These are phyloP conservation scores for Balakata baccata DNA, from an alignment of 345 rosid genomes.

Conservation along the genomic window DNA sequence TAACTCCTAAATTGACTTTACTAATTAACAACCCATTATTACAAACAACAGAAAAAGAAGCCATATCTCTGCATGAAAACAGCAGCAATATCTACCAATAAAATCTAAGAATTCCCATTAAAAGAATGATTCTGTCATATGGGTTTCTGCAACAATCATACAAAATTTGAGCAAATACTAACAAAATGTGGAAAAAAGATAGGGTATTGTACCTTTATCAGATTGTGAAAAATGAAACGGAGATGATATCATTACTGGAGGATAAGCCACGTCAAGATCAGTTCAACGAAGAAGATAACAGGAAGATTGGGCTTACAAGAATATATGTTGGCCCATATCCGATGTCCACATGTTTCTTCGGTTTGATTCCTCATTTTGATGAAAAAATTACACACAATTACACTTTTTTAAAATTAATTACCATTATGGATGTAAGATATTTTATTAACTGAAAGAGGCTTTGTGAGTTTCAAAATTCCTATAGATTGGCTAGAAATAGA, in stretches of 20 bases:
- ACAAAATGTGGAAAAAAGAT: background rate
- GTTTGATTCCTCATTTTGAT: too few relatives aligned
- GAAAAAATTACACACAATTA: too few relatives aligned
- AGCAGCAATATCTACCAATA: conserved; percentile 8
- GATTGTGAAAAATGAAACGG: background rate
- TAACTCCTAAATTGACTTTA: conserved; percentile 26
- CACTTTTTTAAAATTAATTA: too few relatives aligned
- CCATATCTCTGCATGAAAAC: conserved; percentile 38
- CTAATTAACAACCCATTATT: conserved; percentile 41
- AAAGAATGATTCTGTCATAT: background rate
- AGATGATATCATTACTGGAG: background rate
- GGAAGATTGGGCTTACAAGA: background rate
- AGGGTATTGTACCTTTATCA: background rate
- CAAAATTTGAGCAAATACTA: background rate
- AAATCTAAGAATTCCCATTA: conserved; percentile 13
- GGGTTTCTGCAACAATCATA: background rate
- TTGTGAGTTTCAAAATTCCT: too few relatives aligned
- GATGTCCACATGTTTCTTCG: background rate
- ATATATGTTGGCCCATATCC: background rate
- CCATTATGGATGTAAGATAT: too few relatives aligned
- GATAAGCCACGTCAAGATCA: background rate
- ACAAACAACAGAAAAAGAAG: conserved; percentile 53
- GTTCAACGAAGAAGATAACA: background rate
- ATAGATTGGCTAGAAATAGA: too few relatives aligned
- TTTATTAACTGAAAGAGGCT: too few relatives aligned